A percentile compares a stretch with the other conserved stretches of the same genome.
These are phyloP conservation scores for Aethionema arabicum DNA, from an alignment of 345 rosid species.

Conservation along the genomic window DNA sequence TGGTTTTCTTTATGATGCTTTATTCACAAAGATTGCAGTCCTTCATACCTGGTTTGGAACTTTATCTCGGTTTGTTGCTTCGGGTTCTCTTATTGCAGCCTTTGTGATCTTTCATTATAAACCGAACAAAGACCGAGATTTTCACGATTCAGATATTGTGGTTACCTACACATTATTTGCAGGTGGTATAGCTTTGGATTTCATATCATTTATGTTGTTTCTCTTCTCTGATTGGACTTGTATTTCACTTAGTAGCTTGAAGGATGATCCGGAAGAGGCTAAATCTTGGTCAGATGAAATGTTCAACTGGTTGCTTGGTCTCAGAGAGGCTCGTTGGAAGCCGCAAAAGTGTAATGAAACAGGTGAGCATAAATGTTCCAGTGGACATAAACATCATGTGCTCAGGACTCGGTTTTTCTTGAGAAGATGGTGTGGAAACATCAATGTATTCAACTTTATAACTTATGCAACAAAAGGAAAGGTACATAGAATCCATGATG, in stretches of 20 bases:
- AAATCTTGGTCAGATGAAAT: neutral
- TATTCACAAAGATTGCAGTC: slow-evolving; percentile 49
- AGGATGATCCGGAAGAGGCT: slow-evolving; percentile 4
- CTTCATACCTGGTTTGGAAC: slow-evolving; percentile 40
- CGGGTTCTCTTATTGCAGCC: slow-evolving; percentile 31
- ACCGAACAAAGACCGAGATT: slow-evolving; percentile 25
- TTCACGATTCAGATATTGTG: slow-evolving; percentile 34
- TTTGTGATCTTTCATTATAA: slow-evolving; percentile 38
- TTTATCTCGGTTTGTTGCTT: slow-evolving; percentile 31
- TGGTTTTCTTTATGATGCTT: slow-evolving; percentile 56
- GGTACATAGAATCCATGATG: slow-evolving; percentile 32
- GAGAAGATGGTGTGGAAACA: slow-evolving; percentile 57
- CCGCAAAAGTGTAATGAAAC: neutral
- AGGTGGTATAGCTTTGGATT: slow-evolving; percentile 50
- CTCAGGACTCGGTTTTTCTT: slow-evolving; percentile 34
- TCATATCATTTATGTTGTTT: slow-evolving; percentile 40
- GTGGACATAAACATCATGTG: neutral
- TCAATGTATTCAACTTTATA: slow-evolving; percentile 48
- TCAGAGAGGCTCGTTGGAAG: slow-evolving; percentile 32
- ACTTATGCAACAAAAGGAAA: slow-evolving; percentile 43
- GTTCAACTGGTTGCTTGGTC: slow-evolving; percentile 28
- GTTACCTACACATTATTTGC: slow-evolving; percentile 49
- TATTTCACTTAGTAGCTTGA: slow-evolving; percentile 27
- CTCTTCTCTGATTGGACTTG: slow-evolving; percentile 57
- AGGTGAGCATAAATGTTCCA: neutral